A percentile compares a stretch with the other conserved stretches of the same genome.
Evolutionary conservation across 2,329 filamentous ascomycete species (phyloP).

Genomic region (Magnaporthiopsis incrustans): DNA sequence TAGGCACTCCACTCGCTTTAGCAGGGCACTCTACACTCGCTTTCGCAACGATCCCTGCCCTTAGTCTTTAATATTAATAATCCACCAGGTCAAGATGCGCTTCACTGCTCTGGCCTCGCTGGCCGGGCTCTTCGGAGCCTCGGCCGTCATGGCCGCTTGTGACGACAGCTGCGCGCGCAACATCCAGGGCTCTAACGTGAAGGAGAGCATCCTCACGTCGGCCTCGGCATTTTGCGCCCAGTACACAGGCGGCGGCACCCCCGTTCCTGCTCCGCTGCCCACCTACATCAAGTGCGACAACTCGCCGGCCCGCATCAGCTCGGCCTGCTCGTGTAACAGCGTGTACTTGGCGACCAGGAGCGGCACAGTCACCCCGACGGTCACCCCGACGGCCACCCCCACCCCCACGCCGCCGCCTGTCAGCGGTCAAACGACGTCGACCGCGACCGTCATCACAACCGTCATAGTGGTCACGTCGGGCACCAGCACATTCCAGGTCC

Average conservation of each 20-base stretch:
- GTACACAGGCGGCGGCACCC: not conserved
- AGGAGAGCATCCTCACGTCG: not conserved
- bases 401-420: too few relatives aligned
- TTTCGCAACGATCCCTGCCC: not conserved
- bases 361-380: too few relatives aligned
- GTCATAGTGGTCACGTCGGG: not conserved
- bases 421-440: not conserved
- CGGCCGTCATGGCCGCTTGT: not conserved
- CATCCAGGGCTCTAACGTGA: not conserved
- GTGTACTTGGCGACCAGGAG: not conserved
- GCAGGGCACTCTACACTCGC: not conserved
- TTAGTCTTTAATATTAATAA: not conserved
- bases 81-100: not conserved
- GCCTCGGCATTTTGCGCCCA: not conserved
- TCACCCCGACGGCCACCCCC: too few relatives aligned
- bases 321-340: not conserved
- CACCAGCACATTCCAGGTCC: not conserved
- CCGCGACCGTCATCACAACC: not conserved
- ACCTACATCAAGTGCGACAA: not conserved
- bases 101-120: not conserved
- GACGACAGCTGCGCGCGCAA: not conserved
- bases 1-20: not conserved
- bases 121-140: not conserved
- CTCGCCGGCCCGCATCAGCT: not conserved
- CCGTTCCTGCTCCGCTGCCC: too few relatives aligned